phyloP scores from a whole-genome alignment of 2,329 filamentous ascomycete species.

The Daldinia sp. region DNA sequence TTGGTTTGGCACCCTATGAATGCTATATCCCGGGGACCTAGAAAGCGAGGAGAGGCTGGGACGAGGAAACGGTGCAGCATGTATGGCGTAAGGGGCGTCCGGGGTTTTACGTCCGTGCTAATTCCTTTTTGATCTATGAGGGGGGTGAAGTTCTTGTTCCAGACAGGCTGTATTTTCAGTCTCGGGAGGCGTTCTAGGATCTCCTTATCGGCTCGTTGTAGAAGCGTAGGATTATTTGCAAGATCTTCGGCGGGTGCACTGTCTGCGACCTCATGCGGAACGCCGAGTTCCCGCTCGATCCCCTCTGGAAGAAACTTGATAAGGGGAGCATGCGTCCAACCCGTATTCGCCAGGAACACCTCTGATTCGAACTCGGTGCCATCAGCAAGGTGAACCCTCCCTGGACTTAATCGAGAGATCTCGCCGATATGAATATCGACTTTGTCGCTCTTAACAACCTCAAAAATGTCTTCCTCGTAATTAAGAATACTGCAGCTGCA shows the following conservation, averaged over 20 bases:
- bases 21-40: not conserved
- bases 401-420: constrained; percentile 56
- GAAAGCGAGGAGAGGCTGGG: not conserved
- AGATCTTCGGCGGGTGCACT: not conserved
- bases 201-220: constrained; percentile 53
- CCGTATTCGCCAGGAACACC: constrained; percentile 63
- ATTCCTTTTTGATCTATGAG: constrained; percentile 36
- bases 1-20: not conserved
- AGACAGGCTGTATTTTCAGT: constrained; percentile 53
- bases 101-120: not conserved
- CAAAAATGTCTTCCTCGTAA: constrained; percentile 64
- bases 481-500: constrained; percentile 68
- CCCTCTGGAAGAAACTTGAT: not conserved
- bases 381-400: constrained; percentile 56
- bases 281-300: not conserved
- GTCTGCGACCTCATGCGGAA: not conserved
- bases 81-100: not conserved
- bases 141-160: constrained; percentile 54
- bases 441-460: constrained; percentile 60
- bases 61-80: not conserved
- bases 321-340: constrained; percentile 56
- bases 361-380: constrained; percentile 54
- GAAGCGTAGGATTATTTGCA: constrained; percentile 42
- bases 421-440: constrained; percentile 66
- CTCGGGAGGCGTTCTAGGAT: constrained; percentile 59